These are phyloP conservation scores for Dactylis glomerata DNA, from an alignment of 176 grass and related monocot species.

Conservation along the genomic window DNA sequence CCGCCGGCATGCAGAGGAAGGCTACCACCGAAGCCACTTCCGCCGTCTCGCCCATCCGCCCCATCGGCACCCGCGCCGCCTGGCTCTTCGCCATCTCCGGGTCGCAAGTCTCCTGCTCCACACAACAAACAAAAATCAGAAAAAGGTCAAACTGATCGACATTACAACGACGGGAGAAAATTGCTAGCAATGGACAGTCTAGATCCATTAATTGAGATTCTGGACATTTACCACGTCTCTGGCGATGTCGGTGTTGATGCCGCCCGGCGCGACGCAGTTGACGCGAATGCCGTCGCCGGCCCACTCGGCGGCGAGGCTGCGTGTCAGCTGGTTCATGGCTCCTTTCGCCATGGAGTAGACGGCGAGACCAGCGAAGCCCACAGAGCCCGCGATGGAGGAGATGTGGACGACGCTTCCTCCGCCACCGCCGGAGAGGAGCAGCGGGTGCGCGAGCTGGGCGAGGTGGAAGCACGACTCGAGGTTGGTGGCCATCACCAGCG, in stretches of 20 bases:
- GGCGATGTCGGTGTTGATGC: not conserved
- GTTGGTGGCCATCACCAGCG: constrained; percentile 13
- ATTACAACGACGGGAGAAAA: not conserved
- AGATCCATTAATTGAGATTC: not conserved
- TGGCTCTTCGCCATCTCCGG: not conserved
- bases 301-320: constrained; percentile 13
- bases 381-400: not conserved
- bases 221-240: not conserved
- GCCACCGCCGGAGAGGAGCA: not conserved
- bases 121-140: not conserved
- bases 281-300: constrained; percentile 11
- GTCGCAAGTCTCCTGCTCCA: not conserved
- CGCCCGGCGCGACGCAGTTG: constrained; percentile 4
- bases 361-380: not conserved
- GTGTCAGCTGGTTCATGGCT: constrained; percentile 11
- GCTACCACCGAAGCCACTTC: constrained; percentile 5
- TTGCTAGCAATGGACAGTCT: not conserved
- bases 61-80: not conserved
- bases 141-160: not conserved
- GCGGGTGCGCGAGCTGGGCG: constrained; percentile 4
- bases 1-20: constrained; percentile 4
- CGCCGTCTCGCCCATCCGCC: not conserved
- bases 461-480: constrained; percentile 5
- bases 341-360: constrained; percentile 15
- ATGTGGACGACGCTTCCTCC: not conserved